Evolutionary conservation across 371 early-diverging fungal genomes (phyloP).

Genomic region (Apophysomyces ossiformis): DNA sequence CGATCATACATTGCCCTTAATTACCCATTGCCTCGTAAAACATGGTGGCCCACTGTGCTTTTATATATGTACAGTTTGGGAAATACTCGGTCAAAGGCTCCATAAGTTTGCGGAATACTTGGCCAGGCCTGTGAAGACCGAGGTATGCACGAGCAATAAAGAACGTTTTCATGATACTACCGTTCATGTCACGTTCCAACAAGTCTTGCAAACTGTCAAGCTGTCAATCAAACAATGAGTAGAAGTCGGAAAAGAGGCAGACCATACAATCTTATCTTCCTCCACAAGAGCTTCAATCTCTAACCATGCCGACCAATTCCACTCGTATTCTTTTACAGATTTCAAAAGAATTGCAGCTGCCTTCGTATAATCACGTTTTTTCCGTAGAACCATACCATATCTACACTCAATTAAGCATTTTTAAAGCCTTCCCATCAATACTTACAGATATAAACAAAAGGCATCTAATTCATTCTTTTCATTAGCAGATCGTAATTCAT

Average conservation of each 20-base stretch:
- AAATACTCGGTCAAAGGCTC: constrained; percentile 36
- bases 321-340: constrained; percentile 74
- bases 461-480: constrained; percentile 58
- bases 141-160: constrained; percentile 61
- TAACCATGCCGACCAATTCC: constrained; percentile 94
- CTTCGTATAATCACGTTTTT: constrained; percentile 44
- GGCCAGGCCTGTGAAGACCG: constrained; percentile 36
- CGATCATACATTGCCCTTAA: not conserved
- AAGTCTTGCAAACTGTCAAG: constrained; percentile 29
- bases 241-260: not conserved
- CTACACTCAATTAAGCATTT: constrained; percentile 23
- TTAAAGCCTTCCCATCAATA: not conserved
- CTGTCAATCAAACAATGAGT: constrained; percentile 9
- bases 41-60: constrained; percentile 62
- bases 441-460: constrained; percentile 72
- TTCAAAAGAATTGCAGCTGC: constrained; percentile 67
- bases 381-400: constrained; percentile 59
- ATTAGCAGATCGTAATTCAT: constrained; percentile 53
- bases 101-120: constrained; percentile 30
- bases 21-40: constrained; percentile 45
- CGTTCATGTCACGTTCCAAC: constrained; percentile 31
- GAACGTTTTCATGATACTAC: constrained; percentile 62
- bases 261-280: constrained; percentile 49
- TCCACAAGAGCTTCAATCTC: constrained; percentile 67
- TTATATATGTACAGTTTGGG: constrained; percentile 65